A percentile compares a stretch with the other conserved stretches of the same genome.
phyloP scores from a whole-genome alignment of 208 protist genomes.

The Histomonas meleagridis region DNA sequence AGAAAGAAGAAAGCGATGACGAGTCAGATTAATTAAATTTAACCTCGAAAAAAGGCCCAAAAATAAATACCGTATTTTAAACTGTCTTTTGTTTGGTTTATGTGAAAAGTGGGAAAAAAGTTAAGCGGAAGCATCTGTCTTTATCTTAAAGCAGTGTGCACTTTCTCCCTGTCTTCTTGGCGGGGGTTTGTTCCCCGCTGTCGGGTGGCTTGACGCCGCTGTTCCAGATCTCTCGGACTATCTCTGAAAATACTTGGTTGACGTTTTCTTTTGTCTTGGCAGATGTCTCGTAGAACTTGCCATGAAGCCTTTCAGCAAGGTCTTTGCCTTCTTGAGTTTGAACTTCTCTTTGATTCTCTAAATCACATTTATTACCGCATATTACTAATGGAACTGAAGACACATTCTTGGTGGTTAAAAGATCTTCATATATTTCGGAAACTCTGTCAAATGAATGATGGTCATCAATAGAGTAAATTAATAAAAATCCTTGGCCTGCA shows the following conservation, averaged over 20 bases:
- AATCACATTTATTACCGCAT: constrained; percentile 36
- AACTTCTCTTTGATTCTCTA: background rate
- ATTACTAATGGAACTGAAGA: constrained; percentile 21
- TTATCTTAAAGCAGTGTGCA: too few relatives aligned
- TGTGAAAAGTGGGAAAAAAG: too few relatives aligned
- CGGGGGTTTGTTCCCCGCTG: too few relatives aligned
- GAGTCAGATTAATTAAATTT: too few relatives aligned
- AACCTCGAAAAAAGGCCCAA: too few relatives aligned
- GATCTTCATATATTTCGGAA: background rate
- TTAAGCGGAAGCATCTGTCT: too few relatives aligned
- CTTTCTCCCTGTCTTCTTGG: too few relatives aligned
- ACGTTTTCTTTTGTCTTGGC: background rate
- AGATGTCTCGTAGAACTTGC: background rate
- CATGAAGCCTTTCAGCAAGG: background rate
- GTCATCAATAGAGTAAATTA: background rate
- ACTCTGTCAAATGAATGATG: background rate
- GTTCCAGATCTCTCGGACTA: too few relatives aligned
- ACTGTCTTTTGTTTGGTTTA: too few relatives aligned
- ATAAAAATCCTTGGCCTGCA: background rate
- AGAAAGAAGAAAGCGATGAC: too few relatives aligned
- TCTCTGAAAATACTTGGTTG: background rate
- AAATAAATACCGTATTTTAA: too few relatives aligned
- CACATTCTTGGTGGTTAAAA: background rate
- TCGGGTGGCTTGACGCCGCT: too few relatives aligned
- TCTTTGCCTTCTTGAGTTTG: background rate